Percentiles rank a stretch among this genome's conserved stretches.
Conservation (phyloP, 169 alveolate genomes). For the Besnoitia besnoiti region DNA sequence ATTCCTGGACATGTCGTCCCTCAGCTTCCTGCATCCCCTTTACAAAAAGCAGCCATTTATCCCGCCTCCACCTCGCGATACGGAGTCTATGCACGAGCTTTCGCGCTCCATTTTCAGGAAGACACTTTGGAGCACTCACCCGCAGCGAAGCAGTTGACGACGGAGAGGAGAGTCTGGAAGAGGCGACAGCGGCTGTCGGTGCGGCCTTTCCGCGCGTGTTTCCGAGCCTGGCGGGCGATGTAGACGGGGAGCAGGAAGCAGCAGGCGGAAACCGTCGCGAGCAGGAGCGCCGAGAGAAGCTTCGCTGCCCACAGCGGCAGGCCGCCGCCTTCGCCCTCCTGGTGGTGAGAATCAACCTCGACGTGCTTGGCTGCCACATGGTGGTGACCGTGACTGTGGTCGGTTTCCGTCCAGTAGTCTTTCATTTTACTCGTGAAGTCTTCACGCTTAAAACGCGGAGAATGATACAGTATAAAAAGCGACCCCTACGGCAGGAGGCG, state of each 20-base stretch:
- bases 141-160: conserved; percentile 41
- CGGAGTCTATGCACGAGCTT: background rate
- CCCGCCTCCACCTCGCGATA: too few species aligned
- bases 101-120: background rate
- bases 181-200: background rate
- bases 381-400: background rate
- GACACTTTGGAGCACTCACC: too few species aligned
- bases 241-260: conserved; percentile 1
- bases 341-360: background rate
- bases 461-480: too few species aligned
- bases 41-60: too few species aligned
- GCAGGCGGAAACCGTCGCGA: background rate
- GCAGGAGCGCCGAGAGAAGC: background rate
- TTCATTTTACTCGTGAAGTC: background rate
- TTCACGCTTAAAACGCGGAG: too few species aligned
- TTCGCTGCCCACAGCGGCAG: conserved; percentile 26
- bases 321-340: background rate
- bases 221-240: background rate
- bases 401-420: background rate
- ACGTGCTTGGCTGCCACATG: background rate
- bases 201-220: background rate
- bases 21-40: too few species aligned
- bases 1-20: too few species aligned
- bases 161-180: background rate
- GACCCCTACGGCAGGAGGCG: too few species aligned